Evolutionary conservation across 805 yeast genomes (phyloP), one percentile per base, ranked within the genome.

Genomic region (Diddensiella transvaalensis): DNA sequence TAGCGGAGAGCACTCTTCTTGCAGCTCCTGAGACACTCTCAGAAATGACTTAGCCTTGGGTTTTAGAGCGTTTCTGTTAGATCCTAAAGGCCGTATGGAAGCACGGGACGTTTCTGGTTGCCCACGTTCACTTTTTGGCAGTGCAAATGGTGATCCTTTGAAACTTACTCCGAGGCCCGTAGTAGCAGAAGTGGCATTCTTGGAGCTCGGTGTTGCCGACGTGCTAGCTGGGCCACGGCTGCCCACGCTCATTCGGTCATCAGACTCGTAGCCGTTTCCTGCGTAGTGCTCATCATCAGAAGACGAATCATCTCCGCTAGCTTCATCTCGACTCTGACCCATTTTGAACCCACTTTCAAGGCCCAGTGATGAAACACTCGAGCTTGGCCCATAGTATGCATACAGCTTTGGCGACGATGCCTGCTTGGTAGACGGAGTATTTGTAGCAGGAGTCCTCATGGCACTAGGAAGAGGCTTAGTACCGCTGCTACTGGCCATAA

Each of bases 1-100:
- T 17, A 59, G 22, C 2, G 62, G 62, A 3, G 59, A 41, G 42
- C 29, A 4, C 37, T 59, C 62, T 8, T 56, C 60, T 36, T 50
- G 55, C 22, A 59, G 45, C 3, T 59, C 60, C 19, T 51, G 42
- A 6, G 62, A 51, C 3, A 59, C 53, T 11, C 62, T 51, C 46
- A 59, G 36, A 22, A 59, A 54, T 40, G 46, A 47, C 36, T 56
- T 58, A 22, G 40, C 53, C 37, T 51, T 57, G 6, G 61, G 62
- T 37, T 47, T 46, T 44, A 58, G 45, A 8, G 57, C 47, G 18
- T 51, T 39, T 26, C 48, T 44, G 41, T 24, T 53, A 4, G 52
- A 30, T 4, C 42, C 17, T n/a, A 52, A 30, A 45, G 47, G 52
- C 2, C 50, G 43, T 19, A 51, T 47, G 13, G 46, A 39, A 18